A percentile compares a stretch with the other conserved stretches of the same genome.
Conservation (phyloP, 495 filamentous ascomycete species). For the Hapsidospora chrysogenum region DNA sequence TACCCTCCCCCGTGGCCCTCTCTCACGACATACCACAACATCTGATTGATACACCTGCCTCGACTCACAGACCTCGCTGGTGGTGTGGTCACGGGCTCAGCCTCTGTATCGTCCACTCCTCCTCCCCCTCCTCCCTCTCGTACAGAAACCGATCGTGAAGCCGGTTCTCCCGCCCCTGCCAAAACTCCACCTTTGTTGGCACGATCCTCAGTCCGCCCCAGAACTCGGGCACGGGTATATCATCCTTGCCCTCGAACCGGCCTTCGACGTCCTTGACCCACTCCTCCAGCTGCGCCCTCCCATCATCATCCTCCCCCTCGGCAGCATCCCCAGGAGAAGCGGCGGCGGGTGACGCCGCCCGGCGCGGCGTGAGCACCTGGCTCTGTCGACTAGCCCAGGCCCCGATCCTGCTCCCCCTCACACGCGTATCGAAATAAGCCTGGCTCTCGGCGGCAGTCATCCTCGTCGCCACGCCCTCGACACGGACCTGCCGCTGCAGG, state of each 20-base stretch:
- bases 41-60: neutral
- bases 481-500: conserved; percentile 68
- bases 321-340: too few relatives aligned
- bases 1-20: too few relatives aligned
- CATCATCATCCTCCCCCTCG: conserved; percentile 33
- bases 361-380: conserved; percentile 38
- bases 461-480: conserved; percentile 60
- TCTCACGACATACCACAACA: too few relatives aligned
- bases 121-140: conserved; percentile 29
- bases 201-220: conserved; percentile 86
- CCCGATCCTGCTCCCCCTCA: conserved; percentile 66
- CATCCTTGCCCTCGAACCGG: conserved; percentile 52
- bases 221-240: conserved; percentile 81
- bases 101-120: conserved; percentile 40
- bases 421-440: conserved; percentile 71
- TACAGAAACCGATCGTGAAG: conserved; percentile 91
- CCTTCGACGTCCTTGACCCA: conserved; percentile 55
- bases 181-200: conserved; percentile 82
- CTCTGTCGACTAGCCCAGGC: conserved; percentile 92
- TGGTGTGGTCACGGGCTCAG: conserved; percentile 39
- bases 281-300: conserved; percentile 43
- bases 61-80: too few relatives aligned
- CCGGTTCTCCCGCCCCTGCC: conserved; percentile 78
- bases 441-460: conserved; percentile 59
- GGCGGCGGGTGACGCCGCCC: conserved; percentile 8